Evolutionary conservation across 352 stramenopile species (phyloP).

Genomic region (Globisporangium acanthophoron): DNA sequence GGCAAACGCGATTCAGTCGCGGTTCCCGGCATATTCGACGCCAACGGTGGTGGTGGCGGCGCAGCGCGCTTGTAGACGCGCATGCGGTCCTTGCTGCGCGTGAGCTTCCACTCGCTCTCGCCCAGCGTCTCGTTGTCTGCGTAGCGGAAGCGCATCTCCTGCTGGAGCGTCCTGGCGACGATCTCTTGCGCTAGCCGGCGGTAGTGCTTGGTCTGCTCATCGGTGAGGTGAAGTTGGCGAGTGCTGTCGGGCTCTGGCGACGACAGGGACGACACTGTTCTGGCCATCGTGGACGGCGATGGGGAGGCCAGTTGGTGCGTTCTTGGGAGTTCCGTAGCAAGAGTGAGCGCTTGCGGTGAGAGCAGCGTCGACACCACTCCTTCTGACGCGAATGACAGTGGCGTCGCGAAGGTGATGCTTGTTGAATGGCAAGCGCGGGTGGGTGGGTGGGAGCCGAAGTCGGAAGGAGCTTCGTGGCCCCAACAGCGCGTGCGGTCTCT

Average conservation of each 20-base stretch:
- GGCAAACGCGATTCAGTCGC: slow-evolving; percentile 15
- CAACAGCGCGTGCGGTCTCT: too few relatives aligned
- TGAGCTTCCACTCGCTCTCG: slow-evolving; percentile 26
- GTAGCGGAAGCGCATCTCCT: slow-evolving; percentile 30
- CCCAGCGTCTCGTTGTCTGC: slow-evolving; percentile 11
- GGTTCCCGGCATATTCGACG: neutral
- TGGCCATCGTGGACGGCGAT: neutral
- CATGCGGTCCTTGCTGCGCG: slow-evolving; percentile 27
- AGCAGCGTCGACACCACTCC: too few relatives aligned
- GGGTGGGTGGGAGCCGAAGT: too few relatives aligned
- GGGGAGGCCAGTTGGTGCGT: too few relatives aligned
- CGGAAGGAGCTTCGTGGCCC: too few relatives aligned
- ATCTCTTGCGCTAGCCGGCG: slow-evolving; percentile 30
- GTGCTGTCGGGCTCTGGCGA: neutral
- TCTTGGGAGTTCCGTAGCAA: too few relatives aligned
- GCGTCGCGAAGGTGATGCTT: too few relatives aligned
- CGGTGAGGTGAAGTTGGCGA: slow-evolving; percentile 16
- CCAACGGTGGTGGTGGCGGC: neutral
- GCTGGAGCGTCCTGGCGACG: slow-evolving; percentile 35
- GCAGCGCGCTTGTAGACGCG: slow-evolving; percentile 28
- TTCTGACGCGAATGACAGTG: too few relatives aligned
- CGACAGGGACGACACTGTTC: neutral
- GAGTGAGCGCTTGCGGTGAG: too few relatives aligned
- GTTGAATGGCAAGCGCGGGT: too few relatives aligned
- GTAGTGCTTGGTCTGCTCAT: slow-evolving; percentile 25